Conservation (phyloP, 2,329 filamentous ascomycete species). For the Thermomyces lanuginosus region DNA sequence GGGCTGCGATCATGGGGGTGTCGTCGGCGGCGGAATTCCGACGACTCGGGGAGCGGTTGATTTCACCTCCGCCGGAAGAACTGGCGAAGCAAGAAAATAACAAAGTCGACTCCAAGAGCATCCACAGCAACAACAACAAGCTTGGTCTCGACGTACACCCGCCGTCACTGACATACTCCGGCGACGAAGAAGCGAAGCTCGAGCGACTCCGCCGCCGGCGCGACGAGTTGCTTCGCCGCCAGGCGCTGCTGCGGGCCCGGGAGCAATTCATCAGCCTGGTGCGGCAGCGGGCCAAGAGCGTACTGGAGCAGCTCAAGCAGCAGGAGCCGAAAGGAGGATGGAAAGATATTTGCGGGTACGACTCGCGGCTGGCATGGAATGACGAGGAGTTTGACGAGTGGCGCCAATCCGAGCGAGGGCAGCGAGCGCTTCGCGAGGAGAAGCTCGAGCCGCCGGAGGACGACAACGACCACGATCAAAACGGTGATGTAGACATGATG, state of each 20-base stretch:
- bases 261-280: slow-evolving; percentile 28
- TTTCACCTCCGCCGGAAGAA: slow-evolving; percentile 14
- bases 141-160: slow-evolving; percentile 16
- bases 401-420: slow-evolving; percentile 24
- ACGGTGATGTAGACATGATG: slow-evolving; percentile 17
- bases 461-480: slow-evolving; percentile 19
- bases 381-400: slow-evolving; percentile 34
- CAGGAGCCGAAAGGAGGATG: slow-evolving; percentile 29
- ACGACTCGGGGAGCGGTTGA: slow-evolving; percentile 23
- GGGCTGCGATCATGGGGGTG: slow-evolving; percentile 22
- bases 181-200: slow-evolving; percentile 23
- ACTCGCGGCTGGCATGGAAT: slow-evolving; percentile 30
- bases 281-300: slow-evolving; percentile 24
- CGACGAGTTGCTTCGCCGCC: slow-evolving; percentile 19
- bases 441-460: slow-evolving; percentile 13
- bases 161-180: slow-evolving; percentile 18
- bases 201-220: slow-evolving; percentile 20
- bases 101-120: slow-evolving; percentile 1
- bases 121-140: slow-evolving; percentile 10
- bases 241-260: slow-evolving; percentile 26
- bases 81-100: neutral
- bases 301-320: slow-evolving; percentile 30
- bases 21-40: slow-evolving; percentile 26
- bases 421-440: slow-evolving; percentile 24
- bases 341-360: slow-evolving; percentile 35